Conservation (phyloP, 768 basidiomycete species). For the Hygrophorus russula region DNA sequence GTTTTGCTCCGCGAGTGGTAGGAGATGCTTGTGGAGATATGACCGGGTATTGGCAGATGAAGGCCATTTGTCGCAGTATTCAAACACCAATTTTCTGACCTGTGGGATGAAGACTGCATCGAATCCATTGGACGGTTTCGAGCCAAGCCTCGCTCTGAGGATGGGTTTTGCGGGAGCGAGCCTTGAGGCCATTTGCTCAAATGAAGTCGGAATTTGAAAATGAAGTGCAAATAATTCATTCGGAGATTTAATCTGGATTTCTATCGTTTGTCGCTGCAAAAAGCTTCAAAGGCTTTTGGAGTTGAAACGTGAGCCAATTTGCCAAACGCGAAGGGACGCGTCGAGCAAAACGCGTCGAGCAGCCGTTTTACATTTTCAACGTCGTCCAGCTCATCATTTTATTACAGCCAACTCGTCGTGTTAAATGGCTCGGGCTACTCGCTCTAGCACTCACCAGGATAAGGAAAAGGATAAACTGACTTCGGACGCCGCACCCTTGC, state of each 20-base stretch:
- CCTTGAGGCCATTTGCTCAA: neutral
- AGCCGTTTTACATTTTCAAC: neutral
- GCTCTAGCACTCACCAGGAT: slow-evolving; percentile 34
- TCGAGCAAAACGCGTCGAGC: neutral
- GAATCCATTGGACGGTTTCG: slow-evolving; percentile 61
- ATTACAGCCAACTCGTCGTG: neutral
- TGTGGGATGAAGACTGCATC: slow-evolving; percentile 60
- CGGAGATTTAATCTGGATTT: slow-evolving; percentile 1
- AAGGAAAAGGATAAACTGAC: slow-evolving; percentile 20
- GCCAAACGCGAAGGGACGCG: neutral
- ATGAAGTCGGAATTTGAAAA: neutral
- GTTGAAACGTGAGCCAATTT: neutral
- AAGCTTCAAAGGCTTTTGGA: too few relatives aligned
- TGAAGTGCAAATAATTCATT: neutral
- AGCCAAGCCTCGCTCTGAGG: slow-evolving; percentile 35
- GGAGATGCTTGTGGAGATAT: slow-evolving; percentile 54
- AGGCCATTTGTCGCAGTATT: slow-evolving; percentile 78
- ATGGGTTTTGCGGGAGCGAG: slow-evolving; percentile 15
- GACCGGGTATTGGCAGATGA: slow-evolving; percentile 63
- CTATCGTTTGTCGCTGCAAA: neutral
- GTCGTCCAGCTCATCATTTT: slow-evolving; percentile 3
- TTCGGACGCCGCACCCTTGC: slow-evolving; percentile 13
- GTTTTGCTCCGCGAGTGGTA: slow-evolving; percentile 54
- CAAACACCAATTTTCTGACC: slow-evolving; percentile 79
- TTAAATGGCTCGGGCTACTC: slow-evolving; percentile 68